A percentile compares a stretch with the other conserved stretches of the same genome.
Conservation (phyloP, 768 basidiomycete species). For the Gloeopeniophorella convolvens region DNA sequence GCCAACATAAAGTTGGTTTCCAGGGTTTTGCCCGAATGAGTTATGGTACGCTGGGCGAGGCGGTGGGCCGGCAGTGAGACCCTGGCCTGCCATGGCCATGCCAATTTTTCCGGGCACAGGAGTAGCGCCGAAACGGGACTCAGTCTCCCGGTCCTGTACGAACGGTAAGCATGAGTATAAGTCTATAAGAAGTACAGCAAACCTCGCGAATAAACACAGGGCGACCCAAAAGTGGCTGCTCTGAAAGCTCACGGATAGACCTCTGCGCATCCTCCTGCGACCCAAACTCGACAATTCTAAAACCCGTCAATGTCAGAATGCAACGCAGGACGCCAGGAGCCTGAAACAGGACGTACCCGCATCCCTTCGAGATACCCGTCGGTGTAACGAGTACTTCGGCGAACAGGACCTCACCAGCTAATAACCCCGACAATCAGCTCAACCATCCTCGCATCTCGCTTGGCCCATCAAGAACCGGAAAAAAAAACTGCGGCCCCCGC, state of each 20-base stretch:
- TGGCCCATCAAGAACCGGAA: constrained; percentile 37
- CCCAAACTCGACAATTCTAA: constrained; percentile 91
- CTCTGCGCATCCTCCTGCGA: constrained; percentile 86
- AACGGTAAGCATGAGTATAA: not conserved
- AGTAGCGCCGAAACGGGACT: constrained; percentile 91
- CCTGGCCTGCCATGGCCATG: constrained; percentile 93
- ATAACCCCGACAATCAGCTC: constrained; percentile 81
- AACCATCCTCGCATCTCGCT: constrained; percentile 67
- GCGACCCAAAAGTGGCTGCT: constrained; percentile 84
- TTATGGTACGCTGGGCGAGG: constrained; percentile 81
- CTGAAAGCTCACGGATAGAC: constrained; percentile 85
- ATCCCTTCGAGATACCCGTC: constrained; percentile 95
- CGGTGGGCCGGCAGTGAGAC: constrained; percentile 69
- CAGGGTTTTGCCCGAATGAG: constrained; percentile 67
- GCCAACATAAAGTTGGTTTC: constrained; percentile 89
- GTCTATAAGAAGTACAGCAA: constrained; percentile 21
- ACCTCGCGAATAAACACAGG: constrained; percentile 98
- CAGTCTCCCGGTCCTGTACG: constrained; percentile 87
- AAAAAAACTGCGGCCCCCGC: constrained; percentile 23
- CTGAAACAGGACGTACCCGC: constrained; percentile 72
- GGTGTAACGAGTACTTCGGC: constrained; percentile 98
- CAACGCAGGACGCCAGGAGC: not conserved
- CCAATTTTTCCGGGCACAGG: constrained; percentile 96
- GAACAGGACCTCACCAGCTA: constrained; percentile 99
- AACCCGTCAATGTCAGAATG: constrained; percentile 17